These are phyloP conservation scores for Keithomyces neogunnii DNA, from an alignment of 2,329 filamentous ascomycete species.

Conservation along the genomic window DNA sequence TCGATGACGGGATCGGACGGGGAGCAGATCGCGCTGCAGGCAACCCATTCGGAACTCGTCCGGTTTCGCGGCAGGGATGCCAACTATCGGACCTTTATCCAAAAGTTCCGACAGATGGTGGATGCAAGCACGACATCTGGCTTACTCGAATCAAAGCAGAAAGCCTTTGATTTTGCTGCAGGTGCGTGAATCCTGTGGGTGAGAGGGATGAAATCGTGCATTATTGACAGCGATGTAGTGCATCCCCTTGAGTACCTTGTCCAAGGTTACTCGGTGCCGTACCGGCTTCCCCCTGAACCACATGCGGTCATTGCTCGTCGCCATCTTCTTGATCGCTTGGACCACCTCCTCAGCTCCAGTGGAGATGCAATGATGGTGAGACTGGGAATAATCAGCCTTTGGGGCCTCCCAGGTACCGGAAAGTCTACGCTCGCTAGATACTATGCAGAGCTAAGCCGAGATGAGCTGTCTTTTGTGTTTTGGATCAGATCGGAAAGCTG, in stretches of 20 bases:
- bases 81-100: slow-evolving; percentile 16
- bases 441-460: slow-evolving; percentile 13
- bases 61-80: slow-evolving; percentile 16
- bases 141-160: slow-evolving; percentile 13
- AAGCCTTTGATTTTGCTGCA: slow-evolving; percentile 10
- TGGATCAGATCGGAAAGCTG: slow-evolving; percentile 19
- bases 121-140: slow-evolving; percentile 7
- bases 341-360: slow-evolving; percentile 10
- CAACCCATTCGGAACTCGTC: slow-evolving; percentile 15
- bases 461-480: slow-evolving; percentile 16
- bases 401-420: slow-evolving; percentile 14
- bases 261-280: slow-evolving; percentile 11
- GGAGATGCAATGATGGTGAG: slow-evolving; percentile 5
- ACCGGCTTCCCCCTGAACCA: slow-evolving; percentile 10
- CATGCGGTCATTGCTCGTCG: slow-evolving; percentile 10
- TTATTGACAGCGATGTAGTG: slow-evolving; percentile 4
- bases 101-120: slow-evolving; percentile 15
- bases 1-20: slow-evolving; percentile 17
- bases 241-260: slow-evolving; percentile 12
- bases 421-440: slow-evolving; percentile 17
- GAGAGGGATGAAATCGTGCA: slow-evolving; percentile 3
- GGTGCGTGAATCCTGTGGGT: slow-evolving; percentile 5
- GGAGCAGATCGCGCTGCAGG: slow-evolving; percentile 13
- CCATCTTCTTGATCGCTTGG: slow-evolving; percentile 11
- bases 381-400: slow-evolving; percentile 14